phyloP scores from a whole-genome alignment of 345 rosid genomes.

The Viola odorata region DNA sequence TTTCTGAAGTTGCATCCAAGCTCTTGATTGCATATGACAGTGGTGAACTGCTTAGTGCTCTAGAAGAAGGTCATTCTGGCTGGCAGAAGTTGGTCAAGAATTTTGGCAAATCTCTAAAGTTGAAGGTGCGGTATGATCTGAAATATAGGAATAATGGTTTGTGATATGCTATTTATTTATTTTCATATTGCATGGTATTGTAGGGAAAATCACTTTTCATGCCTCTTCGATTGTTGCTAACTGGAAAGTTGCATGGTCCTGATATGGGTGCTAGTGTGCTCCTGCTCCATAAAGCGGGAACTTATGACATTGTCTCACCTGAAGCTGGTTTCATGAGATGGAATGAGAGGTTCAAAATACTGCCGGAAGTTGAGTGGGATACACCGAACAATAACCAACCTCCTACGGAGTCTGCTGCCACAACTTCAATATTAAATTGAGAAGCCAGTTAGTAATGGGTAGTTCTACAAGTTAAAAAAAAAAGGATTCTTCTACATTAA shows the following conservation, averaged over 20 bases:
- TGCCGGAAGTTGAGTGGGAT: slow-evolving; percentile 58
- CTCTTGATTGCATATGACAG: too few relatives aligned
- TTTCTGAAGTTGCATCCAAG: slow-evolving; percentile 60
- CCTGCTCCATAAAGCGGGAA: slow-evolving; percentile 64
- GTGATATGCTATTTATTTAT: not conserved
- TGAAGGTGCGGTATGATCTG: slow-evolving; percentile 64
- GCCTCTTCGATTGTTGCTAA: slow-evolving; percentile 77
- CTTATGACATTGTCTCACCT: slow-evolving; percentile 40
- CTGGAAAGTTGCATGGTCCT: slow-evolving; percentile 92
- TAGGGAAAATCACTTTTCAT: slow-evolving; percentile 90
- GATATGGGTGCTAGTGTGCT: slow-evolving; percentile 69
- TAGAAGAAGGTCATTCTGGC: slow-evolving; percentile 67
- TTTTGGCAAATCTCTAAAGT: slow-evolving; percentile 68
- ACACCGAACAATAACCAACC: slow-evolving; percentile 39
- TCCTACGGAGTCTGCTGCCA: slow-evolving; percentile 28
- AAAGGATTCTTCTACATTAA: too few relatives aligned
- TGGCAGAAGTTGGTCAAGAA: slow-evolving; percentile 95
- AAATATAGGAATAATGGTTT: too few relatives aligned
- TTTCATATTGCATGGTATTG: slow-evolving; percentile 9
- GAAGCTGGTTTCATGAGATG: slow-evolving; percentile 50
- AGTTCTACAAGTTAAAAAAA: too few relatives aligned
- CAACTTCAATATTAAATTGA: too few relatives aligned
- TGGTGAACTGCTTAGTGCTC: slow-evolving; percentile 67
- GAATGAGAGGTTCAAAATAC: slow-evolving; percentile 54
- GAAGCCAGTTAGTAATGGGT: too few relatives aligned